Evolutionary conservation across 495 filamentous ascomycete species (phyloP).

Genomic region (Xylaria venustula): DNA sequence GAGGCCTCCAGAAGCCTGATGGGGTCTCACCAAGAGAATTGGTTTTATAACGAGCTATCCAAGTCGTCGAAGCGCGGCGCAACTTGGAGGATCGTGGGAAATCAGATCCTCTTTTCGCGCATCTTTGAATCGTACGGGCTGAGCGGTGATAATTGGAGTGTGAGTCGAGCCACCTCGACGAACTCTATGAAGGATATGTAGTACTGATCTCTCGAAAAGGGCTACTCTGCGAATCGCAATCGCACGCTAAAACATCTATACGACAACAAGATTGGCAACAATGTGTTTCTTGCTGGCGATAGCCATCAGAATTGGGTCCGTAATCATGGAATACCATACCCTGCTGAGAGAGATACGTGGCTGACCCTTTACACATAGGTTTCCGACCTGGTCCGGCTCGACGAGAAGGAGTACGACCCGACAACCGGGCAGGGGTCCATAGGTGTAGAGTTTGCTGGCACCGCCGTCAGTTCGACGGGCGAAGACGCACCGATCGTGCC

Average conservation of each 20-base stretch:
- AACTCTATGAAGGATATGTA: slow-evolving; percentile 26
- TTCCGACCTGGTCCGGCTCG: slow-evolving; percentile 64
- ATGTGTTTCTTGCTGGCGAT: slow-evolving; percentile 65
- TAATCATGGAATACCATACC: no score
- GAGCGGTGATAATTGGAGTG: slow-evolving; percentile 29
- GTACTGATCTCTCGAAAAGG: slow-evolving; percentile 52
- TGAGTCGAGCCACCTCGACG: slow-evolving; percentile 20
- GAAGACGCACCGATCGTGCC: slow-evolving; percentile 42
- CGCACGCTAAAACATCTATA: slow-evolving; percentile 59
- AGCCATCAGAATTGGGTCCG: slow-evolving; percentile 61
- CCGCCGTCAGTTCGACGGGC: slow-evolving; percentile 57
- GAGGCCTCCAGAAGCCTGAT: slow-evolving; percentile 60
- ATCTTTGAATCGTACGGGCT: slow-evolving; percentile 48
- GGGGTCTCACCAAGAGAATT: slow-evolving; percentile 64
- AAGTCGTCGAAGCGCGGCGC: slow-evolving; percentile 54
- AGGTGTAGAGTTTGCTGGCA: slow-evolving; percentile 66
- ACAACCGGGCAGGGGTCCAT: slow-evolving; percentile 56
- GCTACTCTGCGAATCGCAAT: slow-evolving; percentile 63
- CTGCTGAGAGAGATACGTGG: no score
- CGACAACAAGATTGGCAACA: slow-evolving; percentile 63
- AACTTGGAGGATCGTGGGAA: slow-evolving; percentile 64
- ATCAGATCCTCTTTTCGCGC: slow-evolving; percentile 62
- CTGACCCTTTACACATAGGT: slow-evolving; percentile 16
- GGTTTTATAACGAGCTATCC: slow-evolving; percentile 63
- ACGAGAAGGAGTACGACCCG: slow-evolving; percentile 53